Base-by-base conservation (phyloP, 257 asterid genomes). In the Haberlea rhodopensis region DNA sequence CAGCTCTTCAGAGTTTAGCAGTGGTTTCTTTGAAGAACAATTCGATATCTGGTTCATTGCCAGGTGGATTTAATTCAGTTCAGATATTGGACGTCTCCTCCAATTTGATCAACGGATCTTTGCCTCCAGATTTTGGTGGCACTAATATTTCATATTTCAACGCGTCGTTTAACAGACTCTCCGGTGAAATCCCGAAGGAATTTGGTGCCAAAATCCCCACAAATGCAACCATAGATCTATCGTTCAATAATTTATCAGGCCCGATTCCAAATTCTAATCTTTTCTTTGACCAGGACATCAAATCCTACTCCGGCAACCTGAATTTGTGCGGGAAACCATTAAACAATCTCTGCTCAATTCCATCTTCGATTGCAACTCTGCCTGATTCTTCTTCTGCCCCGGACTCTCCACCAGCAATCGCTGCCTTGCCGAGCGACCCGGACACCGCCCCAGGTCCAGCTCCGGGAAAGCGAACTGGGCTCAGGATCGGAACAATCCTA, bases 331-430 rank as follows among this genome's bases (percentile, higher is more conserved):
- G 99, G 48, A 61, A 54, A 11, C 94, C 92, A 2, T 25, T 82
- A 55, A 70, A 63, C 29, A 81, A 18, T 19, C 71, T 68, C 53
- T 94, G 99, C 22, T 79, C 91, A 3, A 78, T 79, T 64, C 90
- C 90, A 5, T 84, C 96, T 0, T 72, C 86, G 0, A 69, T 70
- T 37, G 79, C 83, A 3, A 59, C 76, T 3, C 67, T 71, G 0
- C 90, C 90, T 1, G 82, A 79, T 31, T 60, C 84, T 31, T 57
- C 84, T 23, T 29, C 87, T 0, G 77, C 61, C 13, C 80, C 86
- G 5, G 85, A 73, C 7, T 90, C 94, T n/a, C 94, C 96, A 0
- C 92, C 97, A 5, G 99, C 99, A 26, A 85, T 89, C 46, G 96
- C 99, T 49, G 96, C 95, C 51, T 84, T 86, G 8, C 99, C 99